Base-by-base conservation (phyloP, 345 rosid genomes). In the Pseudoturritis turrita region DNA sequence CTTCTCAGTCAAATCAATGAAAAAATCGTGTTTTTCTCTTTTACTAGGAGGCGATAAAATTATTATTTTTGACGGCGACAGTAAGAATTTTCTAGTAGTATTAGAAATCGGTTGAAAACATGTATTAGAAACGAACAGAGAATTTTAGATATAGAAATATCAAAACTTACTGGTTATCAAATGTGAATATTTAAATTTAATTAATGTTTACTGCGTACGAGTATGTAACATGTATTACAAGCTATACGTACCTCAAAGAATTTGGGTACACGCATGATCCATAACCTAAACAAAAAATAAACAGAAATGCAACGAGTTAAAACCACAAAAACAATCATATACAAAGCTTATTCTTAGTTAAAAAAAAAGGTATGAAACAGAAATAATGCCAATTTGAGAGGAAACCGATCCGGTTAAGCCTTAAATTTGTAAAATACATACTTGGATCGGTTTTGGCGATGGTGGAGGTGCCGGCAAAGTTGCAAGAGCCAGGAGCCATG, bases 241-340 rank as follows among this genome's bases (percentile, higher is more conserved):
- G 10, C 10, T 33, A 3, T 33, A 25, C 63, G 53, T 81, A 90
- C 96, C 96, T 81, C 23, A 69, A 26, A 61, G 91, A 88, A 65
- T 83, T 77, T 57, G 96, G 96, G 65, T 86, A 90, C 47, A 86
- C 83, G 54, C 96, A 90, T 65, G 96, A 90, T 81, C 93, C 96
- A 74, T 87, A 88, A 68, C 96, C 96, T 89, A 36, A 59, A 76
- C 70, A 50, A 76, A 33, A 7, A 73, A 40, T 17, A 25, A 19
- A 40, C 60, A 17, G 3, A 39, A 11, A 15, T 8, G 19, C 23
- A 70, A 21, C 62, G 2, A 50, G 18, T 44, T 15, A 29, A 18
- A 50, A 52, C 61, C 47, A 15, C 6, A 26, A 59, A 62, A 25
- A 31, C 0, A 22, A 47, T 25, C 6, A 10, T 36, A 10, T 36